phyloP scores from a whole-genome alignment of 495 filamentous ascomycete species.

The Delitschia confertaspora region DNA sequence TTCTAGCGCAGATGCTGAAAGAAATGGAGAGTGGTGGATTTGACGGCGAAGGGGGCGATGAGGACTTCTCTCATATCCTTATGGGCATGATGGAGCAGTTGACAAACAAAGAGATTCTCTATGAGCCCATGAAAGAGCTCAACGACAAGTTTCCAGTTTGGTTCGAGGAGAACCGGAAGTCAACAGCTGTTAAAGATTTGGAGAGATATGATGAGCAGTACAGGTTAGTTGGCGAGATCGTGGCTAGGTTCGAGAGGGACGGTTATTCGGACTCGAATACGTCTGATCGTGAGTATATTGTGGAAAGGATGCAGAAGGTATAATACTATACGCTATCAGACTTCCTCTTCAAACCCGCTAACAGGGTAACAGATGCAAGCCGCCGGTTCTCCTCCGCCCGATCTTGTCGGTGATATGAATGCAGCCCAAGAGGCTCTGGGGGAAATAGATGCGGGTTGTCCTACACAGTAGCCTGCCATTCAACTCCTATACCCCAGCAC shows the following conservation, averaged over 20 bases:
- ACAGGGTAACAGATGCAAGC: slow-evolving; percentile 69
- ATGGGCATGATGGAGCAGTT: slow-evolving; percentile 98
- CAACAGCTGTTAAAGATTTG: slow-evolving; percentile 57
- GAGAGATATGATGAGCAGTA: slow-evolving; percentile 76
- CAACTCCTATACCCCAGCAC: slow-evolving; percentile 10
- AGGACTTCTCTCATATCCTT: slow-evolving; percentile 85
- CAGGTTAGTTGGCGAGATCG: slow-evolving; percentile 74
- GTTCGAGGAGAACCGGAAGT: slow-evolving; percentile 67
- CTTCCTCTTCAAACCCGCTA: slow-evolving; percentile 3
- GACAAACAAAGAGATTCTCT: slow-evolving; percentile 94
- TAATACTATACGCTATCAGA: slow-evolving; percentile 21
- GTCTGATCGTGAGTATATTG: slow-evolving; percentile 80
- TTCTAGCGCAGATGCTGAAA: slow-evolving; percentile 77
- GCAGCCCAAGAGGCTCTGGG: slow-evolving; percentile 63
- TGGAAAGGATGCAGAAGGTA: slow-evolving; percentile 96
- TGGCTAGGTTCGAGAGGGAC: slow-evolving; percentile 71
- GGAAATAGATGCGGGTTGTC: slow-evolving; percentile 62
- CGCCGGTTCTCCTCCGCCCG: slow-evolving; percentile 77
- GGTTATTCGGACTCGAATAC: slow-evolving; percentile 73
- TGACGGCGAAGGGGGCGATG: slow-evolving; percentile 54
- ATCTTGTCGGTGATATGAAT: slow-evolving; percentile 82
- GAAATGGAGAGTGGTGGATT: slow-evolving; percentile 60
- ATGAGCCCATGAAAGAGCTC: slow-evolving; percentile 97
- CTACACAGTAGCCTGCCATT: slow-evolving; percentile 49
- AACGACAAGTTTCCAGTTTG: slow-evolving; percentile 82